Percentiles rank a stretch among this genome's conserved stretches.
Conservation (phyloP, 108 stramenopile species). For the Stephanodiscus minutulus region DNA sequence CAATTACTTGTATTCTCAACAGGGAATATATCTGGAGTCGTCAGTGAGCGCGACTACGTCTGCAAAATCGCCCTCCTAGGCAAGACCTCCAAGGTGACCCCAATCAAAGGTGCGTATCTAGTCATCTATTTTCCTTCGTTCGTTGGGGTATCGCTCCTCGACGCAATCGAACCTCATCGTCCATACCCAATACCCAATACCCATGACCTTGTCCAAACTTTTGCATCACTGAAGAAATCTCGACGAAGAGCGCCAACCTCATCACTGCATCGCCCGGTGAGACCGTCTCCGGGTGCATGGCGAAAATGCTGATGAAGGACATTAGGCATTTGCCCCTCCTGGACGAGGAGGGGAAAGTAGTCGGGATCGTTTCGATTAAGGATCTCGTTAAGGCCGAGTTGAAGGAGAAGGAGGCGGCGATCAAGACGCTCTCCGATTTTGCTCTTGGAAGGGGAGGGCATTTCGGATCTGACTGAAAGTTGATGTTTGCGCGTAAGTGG, state of each 20-base stretch:
- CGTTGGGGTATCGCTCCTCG: neutral
- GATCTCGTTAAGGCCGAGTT: slow-evolving; percentile 55
- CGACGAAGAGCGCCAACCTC: slow-evolving; percentile 61
- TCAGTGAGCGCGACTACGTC: slow-evolving; percentile 74
- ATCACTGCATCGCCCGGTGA: slow-evolving; percentile 61
- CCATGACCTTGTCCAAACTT: neutral
- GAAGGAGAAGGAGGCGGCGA: slow-evolving; percentile 50
- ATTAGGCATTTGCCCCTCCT: slow-evolving; percentile 71
- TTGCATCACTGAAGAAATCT: slow-evolving; percentile 42
- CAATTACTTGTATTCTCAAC: neutral
- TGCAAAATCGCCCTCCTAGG: slow-evolving; percentile 71
- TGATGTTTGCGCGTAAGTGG: neutral
- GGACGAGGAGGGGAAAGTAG: slow-evolving; percentile 52
- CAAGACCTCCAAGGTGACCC: slow-evolving; percentile 57
- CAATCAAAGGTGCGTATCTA: slow-evolving; percentile 28
- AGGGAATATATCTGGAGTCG: slow-evolving; percentile 65
- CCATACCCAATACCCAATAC: neutral
- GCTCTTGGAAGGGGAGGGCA: slow-evolving; percentile 59
- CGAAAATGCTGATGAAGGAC: slow-evolving; percentile 74
- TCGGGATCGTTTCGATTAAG: slow-evolving; percentile 56
- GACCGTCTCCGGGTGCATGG: slow-evolving; percentile 63
- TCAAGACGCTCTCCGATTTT: slow-evolving; percentile 48
- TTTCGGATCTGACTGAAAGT: slow-evolving; percentile 47
- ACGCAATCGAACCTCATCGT: neutral
- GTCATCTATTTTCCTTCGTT: neutral